phyloP scores from a whole-genome alignment of 345 rosid genomes.

The Pistacia atlantica region DNA sequence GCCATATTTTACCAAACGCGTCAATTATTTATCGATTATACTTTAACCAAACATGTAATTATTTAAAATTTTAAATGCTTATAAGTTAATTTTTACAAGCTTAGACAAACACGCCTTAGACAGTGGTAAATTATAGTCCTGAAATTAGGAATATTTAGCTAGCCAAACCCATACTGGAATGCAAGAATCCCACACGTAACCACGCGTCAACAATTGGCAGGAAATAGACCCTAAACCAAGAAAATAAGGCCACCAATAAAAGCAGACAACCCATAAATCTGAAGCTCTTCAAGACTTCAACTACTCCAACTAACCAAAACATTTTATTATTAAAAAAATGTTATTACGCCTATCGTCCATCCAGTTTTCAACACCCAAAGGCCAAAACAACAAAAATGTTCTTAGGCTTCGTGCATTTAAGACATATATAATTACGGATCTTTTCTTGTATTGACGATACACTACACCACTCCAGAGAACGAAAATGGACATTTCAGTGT shows the following conservation, averaged over 20 bases:
- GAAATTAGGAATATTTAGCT: conserved; percentile 3
- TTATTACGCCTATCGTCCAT: neutral
- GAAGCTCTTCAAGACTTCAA: conserved; percentile 21
- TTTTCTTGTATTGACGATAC: no score
- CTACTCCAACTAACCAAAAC: conserved; percentile 27
- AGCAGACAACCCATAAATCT: neutral
- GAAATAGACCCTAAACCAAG: neutral
- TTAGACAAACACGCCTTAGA: no score
- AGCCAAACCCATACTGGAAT: neutral
- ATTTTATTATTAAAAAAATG: neutral
- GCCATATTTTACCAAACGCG: no score
- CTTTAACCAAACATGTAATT: no score
- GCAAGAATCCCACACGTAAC: neutral
- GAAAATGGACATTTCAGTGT: no score
- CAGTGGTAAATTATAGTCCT: no score
- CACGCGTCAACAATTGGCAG: neutral
- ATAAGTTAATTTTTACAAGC: no score
- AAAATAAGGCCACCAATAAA: conserved; percentile 19
- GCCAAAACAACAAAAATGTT: neutral
- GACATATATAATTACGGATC: neutral
- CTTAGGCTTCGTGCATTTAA: neutral
- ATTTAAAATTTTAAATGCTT: no score
- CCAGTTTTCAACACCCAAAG: neutral
- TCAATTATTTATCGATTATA: no score
- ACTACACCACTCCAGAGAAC: no score